Conservation (phyloP, 2,329 filamentous ascomycete genomes). For the Penicillium sp. region DNA sequence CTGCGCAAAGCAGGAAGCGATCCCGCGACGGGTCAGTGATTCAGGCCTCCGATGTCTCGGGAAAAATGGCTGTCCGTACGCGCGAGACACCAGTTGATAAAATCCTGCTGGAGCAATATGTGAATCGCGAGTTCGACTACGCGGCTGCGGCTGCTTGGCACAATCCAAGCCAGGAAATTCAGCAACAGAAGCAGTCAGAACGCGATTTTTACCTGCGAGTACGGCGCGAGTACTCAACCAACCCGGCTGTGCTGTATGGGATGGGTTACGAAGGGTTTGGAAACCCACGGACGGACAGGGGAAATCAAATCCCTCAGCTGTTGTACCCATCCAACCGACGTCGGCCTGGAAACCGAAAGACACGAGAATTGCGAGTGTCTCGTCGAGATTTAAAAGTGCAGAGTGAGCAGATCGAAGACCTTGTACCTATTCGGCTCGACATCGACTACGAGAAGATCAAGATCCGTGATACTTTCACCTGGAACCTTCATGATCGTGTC, state of each 20-base stretch:
- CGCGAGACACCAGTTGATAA: constrained; percentile 48
- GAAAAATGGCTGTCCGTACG: constrained; percentile 31
- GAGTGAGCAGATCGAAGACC: constrained; percentile 84
- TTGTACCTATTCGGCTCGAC: constrained; percentile 87
- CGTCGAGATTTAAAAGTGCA: constrained; percentile 80
- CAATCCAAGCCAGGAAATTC: constrained; percentile 56
- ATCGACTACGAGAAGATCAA: constrained; percentile 96
- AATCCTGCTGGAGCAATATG: constrained; percentile 61
- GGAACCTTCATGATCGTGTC: constrained; percentile 92
- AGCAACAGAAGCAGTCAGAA: constrained; percentile 64
- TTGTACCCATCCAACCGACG: constrained; percentile 77
- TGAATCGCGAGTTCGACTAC: constrained; percentile 62
- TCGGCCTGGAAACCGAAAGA: constrained; percentile 72
- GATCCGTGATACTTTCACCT: constrained; percentile 94
- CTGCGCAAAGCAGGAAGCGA: constrained; percentile 54
- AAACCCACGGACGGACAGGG: constrained; percentile 76
- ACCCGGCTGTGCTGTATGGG: constrained; percentile 62
- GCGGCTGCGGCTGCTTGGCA: constrained; percentile 54
- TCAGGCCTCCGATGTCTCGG: constrained; percentile 38
- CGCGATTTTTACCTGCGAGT: constrained; percentile 68
- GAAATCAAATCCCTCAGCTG: constrained; percentile 64
- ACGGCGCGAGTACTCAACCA: constrained; percentile 57
- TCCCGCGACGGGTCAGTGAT: constrained; percentile 59
- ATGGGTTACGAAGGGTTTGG: constrained; percentile 83
- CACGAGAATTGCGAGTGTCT: constrained; percentile 68